A percentile compares a stretch with the other conserved stretches of the same genome.
phyloP scores from a whole-genome alignment of 2,329 filamentous ascomycete genomes.

The Cytospora mali region DNA sequence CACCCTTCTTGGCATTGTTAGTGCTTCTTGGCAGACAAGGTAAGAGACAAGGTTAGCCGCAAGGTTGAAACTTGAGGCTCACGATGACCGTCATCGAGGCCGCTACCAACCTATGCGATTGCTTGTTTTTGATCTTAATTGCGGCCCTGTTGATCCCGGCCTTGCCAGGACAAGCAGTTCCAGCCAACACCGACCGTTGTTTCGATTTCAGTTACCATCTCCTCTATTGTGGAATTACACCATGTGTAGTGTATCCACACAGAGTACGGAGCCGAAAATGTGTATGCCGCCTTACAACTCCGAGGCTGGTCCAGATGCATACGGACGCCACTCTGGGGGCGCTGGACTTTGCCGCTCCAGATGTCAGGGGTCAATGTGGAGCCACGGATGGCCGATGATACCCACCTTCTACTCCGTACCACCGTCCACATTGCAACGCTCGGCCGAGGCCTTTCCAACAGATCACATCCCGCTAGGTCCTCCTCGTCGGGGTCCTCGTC shows the following conservation, averaged over 20 bases:
- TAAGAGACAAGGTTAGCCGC: background rate
- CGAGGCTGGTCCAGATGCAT: no score
- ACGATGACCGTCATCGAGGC: background rate
- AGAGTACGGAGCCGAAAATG: no score
- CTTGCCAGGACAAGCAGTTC: no score
- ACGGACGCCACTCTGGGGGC: no score
- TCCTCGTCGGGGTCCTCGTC: background rate
- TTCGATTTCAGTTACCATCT: background rate
- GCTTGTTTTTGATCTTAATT: background rate
- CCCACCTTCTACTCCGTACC: background rate
- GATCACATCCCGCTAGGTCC: no score
- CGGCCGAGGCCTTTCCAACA: slow-evolving; percentile 2
- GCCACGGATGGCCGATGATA: background rate
- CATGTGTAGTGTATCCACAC: no score
- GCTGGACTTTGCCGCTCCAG: background rate
- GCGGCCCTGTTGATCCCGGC: background rate
- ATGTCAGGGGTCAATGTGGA: background rate
- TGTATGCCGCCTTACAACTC: no score
- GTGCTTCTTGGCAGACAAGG: background rate
- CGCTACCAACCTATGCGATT: background rate
- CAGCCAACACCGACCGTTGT: background rate
- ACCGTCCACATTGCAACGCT: background rate
- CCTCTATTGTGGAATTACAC: no score
- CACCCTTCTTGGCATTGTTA: background rate
- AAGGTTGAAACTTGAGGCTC: background rate